Percentiles rank a stretch among this genome's conserved stretches.
These are phyloP conservation scores for Agaricus blazei DNA, from an alignment of 768 basidiomycete species.

Conservation along the genomic window DNA sequence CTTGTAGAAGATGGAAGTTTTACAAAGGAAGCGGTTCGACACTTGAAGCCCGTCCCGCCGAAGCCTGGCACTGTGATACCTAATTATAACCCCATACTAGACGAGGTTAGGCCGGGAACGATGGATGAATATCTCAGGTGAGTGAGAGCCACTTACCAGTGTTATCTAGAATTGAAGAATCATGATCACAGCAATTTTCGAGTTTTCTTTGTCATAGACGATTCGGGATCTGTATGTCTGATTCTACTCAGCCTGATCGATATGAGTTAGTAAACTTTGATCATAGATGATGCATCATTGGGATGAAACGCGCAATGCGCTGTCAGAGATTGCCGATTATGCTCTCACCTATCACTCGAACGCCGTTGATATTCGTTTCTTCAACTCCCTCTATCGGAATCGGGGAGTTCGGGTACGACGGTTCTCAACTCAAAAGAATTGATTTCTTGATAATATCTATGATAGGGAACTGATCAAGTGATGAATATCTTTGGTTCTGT, in stretches of 20 bases:
- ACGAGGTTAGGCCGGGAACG: slow-evolving; percentile 5
- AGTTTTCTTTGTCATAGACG: slow-evolving; percentile 23
- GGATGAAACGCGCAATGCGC: slow-evolving; percentile 21
- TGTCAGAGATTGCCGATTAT: slow-evolving; percentile 24
- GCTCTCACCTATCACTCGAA: slow-evolving; percentile 21
- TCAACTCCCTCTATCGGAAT: slow-evolving; percentile 15
- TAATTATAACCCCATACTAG: slow-evolving; percentile 10
- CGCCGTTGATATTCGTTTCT: slow-evolving; percentile 21
- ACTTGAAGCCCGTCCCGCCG: neutral
- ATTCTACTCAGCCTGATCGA: neutral
- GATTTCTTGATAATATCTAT: neutral
- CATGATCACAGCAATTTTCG: slow-evolving; percentile 18
- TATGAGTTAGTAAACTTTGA: neutral
- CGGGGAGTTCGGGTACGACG: slow-evolving; percentile 3
- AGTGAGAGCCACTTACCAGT: neutral
- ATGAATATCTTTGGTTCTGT: slow-evolving; percentile 17
- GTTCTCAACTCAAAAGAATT: neutral
- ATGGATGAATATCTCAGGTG: slow-evolving; percentile 13
- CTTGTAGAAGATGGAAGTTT: neutral
- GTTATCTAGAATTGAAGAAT: neutral
- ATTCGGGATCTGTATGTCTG: slow-evolving; percentile 23
- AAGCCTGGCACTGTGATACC: neutral
- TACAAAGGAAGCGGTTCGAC: slow-evolving; percentile 1
- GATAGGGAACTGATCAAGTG: slow-evolving; percentile 17
- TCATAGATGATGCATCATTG: slow-evolving; percentile 19